These are phyloP conservation scores for Inga laurina DNA, from an alignment of 306 rosid genomes.

Conservation along the genomic window DNA sequence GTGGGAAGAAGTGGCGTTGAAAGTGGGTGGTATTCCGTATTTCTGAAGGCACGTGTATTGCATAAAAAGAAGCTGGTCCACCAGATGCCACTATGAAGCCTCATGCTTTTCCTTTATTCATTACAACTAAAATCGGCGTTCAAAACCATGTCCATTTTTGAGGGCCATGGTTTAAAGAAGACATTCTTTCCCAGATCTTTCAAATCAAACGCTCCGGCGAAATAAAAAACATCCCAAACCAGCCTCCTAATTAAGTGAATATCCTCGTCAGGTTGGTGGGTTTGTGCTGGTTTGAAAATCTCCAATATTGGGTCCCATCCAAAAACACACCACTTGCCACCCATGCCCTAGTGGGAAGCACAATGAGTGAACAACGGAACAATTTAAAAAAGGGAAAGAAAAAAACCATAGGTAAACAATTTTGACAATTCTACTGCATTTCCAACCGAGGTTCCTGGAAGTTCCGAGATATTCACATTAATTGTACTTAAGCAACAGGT, in stretches of 20 bases:
- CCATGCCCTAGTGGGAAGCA: constrained; percentile 17
- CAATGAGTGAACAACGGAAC: background rate
- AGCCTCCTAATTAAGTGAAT: background rate
- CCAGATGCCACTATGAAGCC: constrained; percentile 6
- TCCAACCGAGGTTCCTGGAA: too few relatives aligned
- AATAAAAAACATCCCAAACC: background rate
- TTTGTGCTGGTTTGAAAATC: background rate
- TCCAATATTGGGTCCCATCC: too few relatives aligned
- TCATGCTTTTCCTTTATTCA: background rate
- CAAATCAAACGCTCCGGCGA: background rate
- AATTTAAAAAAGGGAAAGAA: background rate
- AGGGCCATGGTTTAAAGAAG: constrained; percentile 24
- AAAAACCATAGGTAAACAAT: background rate
- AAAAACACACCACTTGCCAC: background rate
- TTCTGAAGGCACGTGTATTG: background rate
- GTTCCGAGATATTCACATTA: background rate
- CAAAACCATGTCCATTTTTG: background rate
- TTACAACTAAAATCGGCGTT: background rate
- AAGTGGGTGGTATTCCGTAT: background rate
- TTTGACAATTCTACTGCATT: background rate
- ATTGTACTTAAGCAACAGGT: background rate
- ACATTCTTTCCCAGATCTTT: background rate
- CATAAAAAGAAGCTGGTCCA: constrained; percentile 5
- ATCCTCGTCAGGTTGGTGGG: background rate
- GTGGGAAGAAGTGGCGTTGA: constrained; percentile 8